Conservation (phyloP, 768 basidiomycete species). For the Sistotremastrum niveocremeum region DNA sequence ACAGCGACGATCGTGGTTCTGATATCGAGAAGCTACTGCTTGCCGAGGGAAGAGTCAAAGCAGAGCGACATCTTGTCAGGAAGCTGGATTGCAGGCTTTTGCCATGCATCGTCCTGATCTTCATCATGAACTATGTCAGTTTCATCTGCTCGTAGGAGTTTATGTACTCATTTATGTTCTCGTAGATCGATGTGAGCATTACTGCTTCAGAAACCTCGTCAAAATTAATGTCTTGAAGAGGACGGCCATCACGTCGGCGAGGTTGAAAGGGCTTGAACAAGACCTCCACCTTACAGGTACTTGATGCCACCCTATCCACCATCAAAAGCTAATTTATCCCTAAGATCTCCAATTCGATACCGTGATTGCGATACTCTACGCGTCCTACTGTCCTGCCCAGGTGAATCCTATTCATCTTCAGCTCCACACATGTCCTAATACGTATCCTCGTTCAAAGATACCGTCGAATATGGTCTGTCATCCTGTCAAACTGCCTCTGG, state of each 20-base stretch:
- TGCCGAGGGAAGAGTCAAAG: slow-evolving; percentile 10
- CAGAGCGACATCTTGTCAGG: slow-evolving; percentile 31
- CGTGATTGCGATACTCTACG: slow-evolving; percentile 40
- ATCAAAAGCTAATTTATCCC: neutral
- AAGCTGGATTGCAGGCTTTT: slow-evolving; percentile 44
- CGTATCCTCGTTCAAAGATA: neutral
- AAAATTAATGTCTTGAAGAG: slow-evolving; percentile 8
- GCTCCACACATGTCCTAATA: neutral
- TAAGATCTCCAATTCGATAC: slow-evolving; percentile 40
- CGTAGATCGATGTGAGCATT: neutral
- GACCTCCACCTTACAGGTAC: slow-evolving; percentile 24
- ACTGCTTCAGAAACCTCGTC: too few relatives aligned
- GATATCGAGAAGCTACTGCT: neutral
- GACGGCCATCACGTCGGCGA: slow-evolving; percentile 19
- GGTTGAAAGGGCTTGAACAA: slow-evolving; percentile 25
- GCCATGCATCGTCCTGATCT: slow-evolving; percentile 44
- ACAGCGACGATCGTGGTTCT: too few relatives aligned
- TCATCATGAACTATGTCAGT: slow-evolving; percentile 57
- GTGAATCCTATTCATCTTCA: slow-evolving; percentile 22
- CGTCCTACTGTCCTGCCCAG: slow-evolving; percentile 48
- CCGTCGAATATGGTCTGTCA: slow-evolving; percentile 45
- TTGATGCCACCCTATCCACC: neutral
- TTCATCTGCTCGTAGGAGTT: slow-evolving; percentile 17
- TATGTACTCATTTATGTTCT: neutral
- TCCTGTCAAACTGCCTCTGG: slow-evolving; percentile 1